These are phyloP conservation scores for Komagataella phaffii DNA, from an alignment of 805 yeast genomes.

Conservation along the genomic window DNA sequence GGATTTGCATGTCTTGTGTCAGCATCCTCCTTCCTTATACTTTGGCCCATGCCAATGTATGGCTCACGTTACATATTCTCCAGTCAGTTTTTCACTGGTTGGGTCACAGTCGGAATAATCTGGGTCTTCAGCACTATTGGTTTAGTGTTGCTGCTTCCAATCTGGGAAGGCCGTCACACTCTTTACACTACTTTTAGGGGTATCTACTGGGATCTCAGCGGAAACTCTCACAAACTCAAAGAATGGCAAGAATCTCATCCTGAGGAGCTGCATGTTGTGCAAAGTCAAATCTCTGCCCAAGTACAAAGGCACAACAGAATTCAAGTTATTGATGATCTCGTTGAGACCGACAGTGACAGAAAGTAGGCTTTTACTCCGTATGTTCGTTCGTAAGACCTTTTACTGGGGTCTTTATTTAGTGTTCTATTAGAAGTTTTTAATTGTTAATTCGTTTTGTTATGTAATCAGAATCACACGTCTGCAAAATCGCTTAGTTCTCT, in stretches of 20 bases:
- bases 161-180: slow-evolving; percentile 62
- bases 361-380: neutral
- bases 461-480: neutral
- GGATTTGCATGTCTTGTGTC: slow-evolving; percentile 44
- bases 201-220: slow-evolving; percentile 74
- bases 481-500: neutral
- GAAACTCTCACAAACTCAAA: slow-evolving; percentile 58
- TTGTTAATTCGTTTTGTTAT: neutral
- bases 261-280: slow-evolving; percentile 63
- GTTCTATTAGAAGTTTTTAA: neutral
- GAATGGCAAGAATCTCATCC: slow-evolving; percentile 71
- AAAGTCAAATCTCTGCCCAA: slow-evolving; percentile 42
- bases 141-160: slow-evolving; percentile 54
- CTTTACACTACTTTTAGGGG: slow-evolving; percentile 58
- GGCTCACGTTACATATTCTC: slow-evolving; percentile 69
- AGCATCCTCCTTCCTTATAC: slow-evolving; percentile 48
- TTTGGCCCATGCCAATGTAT: slow-evolving; percentile 96
- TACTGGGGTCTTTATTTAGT: too few relatives aligned
- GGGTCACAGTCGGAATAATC: slow-evolving; percentile 72
- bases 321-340: slow-evolving; percentile 7
- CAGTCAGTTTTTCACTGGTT: slow-evolving; percentile 71
- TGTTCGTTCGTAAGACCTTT: neutral
- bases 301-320: slow-evolving; percentile 14
- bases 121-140: slow-evolving; percentile 65
- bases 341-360: neutral